phyloP scores from a whole-genome alignment of 331 rosid species.

The Phaseolus coccineus region DNA sequence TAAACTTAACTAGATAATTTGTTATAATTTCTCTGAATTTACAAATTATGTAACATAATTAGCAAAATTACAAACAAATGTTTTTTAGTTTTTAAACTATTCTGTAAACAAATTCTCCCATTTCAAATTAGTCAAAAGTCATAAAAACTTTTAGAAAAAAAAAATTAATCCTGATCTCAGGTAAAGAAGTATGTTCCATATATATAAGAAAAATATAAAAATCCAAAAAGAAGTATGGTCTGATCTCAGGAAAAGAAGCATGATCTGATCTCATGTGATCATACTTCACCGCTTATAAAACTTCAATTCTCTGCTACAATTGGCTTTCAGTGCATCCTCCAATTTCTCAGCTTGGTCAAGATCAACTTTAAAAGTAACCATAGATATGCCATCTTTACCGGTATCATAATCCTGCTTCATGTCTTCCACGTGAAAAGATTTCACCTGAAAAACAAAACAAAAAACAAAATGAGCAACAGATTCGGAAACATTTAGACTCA shows the following conservation, averaged over 20 bases:
- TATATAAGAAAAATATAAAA: too few relatives aligned
- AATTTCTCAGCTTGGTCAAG: slow-evolving; percentile 77
- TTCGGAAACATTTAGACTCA: slow-evolving; percentile 16
- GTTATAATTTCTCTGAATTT: slow-evolving; percentile 13
- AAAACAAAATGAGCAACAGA: slow-evolving; percentile 14
- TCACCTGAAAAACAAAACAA: slow-evolving; percentile 59
- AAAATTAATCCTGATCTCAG: too few relatives aligned
- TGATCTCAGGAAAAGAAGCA: slow-evolving; percentile 15
- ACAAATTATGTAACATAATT: slow-evolving; percentile 21
- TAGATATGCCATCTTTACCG: slow-evolving; percentile 76
- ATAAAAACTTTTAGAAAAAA: too few relatives aligned
- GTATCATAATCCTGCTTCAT: slow-evolving; percentile 87
- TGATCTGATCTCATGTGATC: not conserved
- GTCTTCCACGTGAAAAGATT: slow-evolving; percentile 73
- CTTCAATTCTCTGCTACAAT: slow-evolving; percentile 76
- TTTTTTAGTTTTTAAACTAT: not conserved
- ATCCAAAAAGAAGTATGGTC: too few relatives aligned
- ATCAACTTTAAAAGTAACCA: slow-evolving; percentile 88
- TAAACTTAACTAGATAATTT: not conserved
- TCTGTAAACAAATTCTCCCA: slow-evolving; percentile 13
- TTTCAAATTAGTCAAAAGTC: not conserved
- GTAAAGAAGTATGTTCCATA: too few relatives aligned
- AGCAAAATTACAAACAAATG: slow-evolving; percentile 2
- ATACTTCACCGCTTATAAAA: slow-evolving; percentile 61
- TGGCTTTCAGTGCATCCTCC: slow-evolving; percentile 83